Base-by-base conservation (phyloP, 2,329 filamentous ascomycete genomes). In the Pleoardoris graminearum region DNA sequence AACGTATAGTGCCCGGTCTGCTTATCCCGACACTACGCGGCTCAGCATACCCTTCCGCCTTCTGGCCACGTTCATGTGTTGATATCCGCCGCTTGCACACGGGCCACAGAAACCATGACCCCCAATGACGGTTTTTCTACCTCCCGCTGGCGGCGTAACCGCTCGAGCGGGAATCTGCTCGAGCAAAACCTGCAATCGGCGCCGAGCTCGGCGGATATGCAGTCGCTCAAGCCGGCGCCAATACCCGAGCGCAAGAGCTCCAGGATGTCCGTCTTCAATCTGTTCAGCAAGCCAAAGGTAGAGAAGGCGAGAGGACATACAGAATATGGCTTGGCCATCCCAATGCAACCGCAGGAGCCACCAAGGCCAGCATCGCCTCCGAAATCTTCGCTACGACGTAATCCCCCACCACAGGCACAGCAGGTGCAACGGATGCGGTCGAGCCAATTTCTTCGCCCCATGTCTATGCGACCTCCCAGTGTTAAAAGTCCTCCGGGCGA, bases 251-350 rank as follows among this genome's bases (percentile, higher is more conserved):
- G 66, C 35, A 52, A 67, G 3, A 52, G 69, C 16, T 75, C 73
- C n/a, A 79, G 72, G 50, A 76, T 80, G 74, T 79, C 77, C 25
- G 62, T 80, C 10, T 80, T 80, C 68, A 75, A 69, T 50, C 70
- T 81, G 12, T 81, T 81, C 68, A 79, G 75, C 63, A 71, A 70
- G 50, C 77, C 78, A 19, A 80, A 79, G 59, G 76, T 79, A 23
- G 77, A 81, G 58, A 76, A 69, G 59, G 69, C 73, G 42, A 74
- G 75, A 55, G 78, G 77, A 5, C 76, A 79, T 58, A 72, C 72
- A 22, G 77, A 80, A 59, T 62, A 70, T 37, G 76, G 73, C 30
- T 65, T 77, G 16, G 69, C 69, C 12, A 54, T 71, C 25, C 70
- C 69, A 8, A 71, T 72, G 65, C 59, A 63, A 48, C 66, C 66